Base-by-base conservation (phyloP, 1,284 basidiomycete species). In the Ceraceosorus guamensis region DNA sequence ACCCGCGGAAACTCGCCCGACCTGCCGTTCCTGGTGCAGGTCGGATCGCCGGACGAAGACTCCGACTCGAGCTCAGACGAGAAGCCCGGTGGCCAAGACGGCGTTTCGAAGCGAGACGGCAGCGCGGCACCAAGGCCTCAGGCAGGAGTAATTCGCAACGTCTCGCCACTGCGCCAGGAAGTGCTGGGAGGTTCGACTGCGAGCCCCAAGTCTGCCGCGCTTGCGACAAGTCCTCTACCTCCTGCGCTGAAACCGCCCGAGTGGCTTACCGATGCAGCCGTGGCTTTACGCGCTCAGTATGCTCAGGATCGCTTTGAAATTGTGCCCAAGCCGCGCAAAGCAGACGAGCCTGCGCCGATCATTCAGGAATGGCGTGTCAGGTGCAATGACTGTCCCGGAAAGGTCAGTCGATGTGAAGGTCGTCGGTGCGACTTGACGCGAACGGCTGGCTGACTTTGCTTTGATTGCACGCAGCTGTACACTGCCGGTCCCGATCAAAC, bases 381-480 rank as follows among this genome's bases (percentile, higher is more conserved):
- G 77, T 98, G 93, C 77, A 75, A 86, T 59, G 93, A 97, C 77
- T 97, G 93, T 77, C 90, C 90, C 62, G 89, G 89, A 71, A 91
- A 91, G 82, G 89, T 90, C 60, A 16, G 81, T 73, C 77, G 56
- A 71, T 64, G 63, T 48, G 48, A 50, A 24, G 43, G 31, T 31
- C 41, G 24, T 10, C 30, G 33, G 13, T 39, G 18, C 7, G 6
- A 30, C 46, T 13, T 53, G 24, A 32, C 39, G 39, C 39, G 10
- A 16, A 41, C 3, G 39, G 11, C 11, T 16, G 39, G 39, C 39
- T 53, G 33, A 24, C 52, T 11, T 46, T 4, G 7, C 50, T n/a
- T 30, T 53, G 24, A 24, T 32, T 6, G 33, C 31, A 6, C 45
- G n/a, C 45, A 91, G 86, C 79, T 97, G 56, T 98, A 97, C 81